phyloP scores from a whole-genome alignment of 2,329 filamentous ascomycete species.

The Colletotrichum ledebouriae region DNA sequence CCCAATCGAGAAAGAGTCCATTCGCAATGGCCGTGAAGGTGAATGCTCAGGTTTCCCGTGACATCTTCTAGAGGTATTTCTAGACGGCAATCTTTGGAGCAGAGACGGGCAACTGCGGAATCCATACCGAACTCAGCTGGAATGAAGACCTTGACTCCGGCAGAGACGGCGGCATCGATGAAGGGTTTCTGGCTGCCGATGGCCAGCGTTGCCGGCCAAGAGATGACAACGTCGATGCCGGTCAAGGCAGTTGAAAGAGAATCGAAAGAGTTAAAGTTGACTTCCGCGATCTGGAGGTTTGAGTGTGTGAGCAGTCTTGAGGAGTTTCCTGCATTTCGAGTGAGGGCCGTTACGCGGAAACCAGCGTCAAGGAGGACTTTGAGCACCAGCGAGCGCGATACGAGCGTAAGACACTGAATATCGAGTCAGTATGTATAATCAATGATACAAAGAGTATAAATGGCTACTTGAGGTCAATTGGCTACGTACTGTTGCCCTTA shows the following conservation, averaged over 20 bases:
- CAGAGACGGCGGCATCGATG: conserved; percentile 12
- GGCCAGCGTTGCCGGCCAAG: not conserved
- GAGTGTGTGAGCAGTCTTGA: not conserved
- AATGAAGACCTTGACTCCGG: conserved; percentile 18
- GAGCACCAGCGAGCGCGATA: conserved; percentile 9
- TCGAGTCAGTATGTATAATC: too few species aligned
- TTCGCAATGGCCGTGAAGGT: conserved; percentile 10
- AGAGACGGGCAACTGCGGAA: not conserved
- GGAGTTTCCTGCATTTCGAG: not conserved
- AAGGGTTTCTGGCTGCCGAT: conserved; percentile 4
- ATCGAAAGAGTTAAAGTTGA: not conserved
- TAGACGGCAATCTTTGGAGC: not conserved
- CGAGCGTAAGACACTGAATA: too few species aligned
- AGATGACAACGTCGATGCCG: conserved; percentile 1
- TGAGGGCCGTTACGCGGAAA: conserved; percentile 13
- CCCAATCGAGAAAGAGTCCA: conserved; percentile 22
- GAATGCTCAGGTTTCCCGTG: not conserved
- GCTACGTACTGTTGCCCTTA: too few species aligned
- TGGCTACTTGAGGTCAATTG: too few species aligned
- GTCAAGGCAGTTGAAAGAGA: not conserved
- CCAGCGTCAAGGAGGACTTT: conserved; percentile 6
- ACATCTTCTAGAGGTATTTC: conserved; percentile 10
- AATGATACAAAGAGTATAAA: too few species aligned
- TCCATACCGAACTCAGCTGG: conserved; percentile 24
- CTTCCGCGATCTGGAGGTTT: not conserved